Evolutionary conservation across 345 rosid genomes (phyloP).

Genomic region (Acer yangbiense): DNA sequence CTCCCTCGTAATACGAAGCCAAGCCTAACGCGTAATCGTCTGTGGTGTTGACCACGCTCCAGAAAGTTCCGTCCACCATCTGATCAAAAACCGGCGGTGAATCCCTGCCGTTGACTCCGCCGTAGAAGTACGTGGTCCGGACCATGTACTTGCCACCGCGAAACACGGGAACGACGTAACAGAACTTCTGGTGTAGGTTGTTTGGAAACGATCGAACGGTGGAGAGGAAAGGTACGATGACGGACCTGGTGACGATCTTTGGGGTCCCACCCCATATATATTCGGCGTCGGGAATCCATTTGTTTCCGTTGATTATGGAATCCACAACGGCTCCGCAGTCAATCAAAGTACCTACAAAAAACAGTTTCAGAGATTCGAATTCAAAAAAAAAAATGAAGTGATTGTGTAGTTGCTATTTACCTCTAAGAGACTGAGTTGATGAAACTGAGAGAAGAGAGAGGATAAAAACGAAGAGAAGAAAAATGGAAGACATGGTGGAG

Average conservation of each 20-base stretch:
- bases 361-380: background rate
- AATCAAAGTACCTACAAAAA: slow-evolving; percentile 53
- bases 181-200: slow-evolving; percentile 53
- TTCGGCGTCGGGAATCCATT: slow-evolving; percentile 63
- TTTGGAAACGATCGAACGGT: slow-evolving; percentile 84
- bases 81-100: slow-evolving; percentile 89
- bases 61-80: slow-evolving; percentile 82
- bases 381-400: background rate
- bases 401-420: slow-evolving; percentile 25
- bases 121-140: slow-evolving; percentile 79
- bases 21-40: slow-evolving; percentile 55
- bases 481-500: slow-evolving; percentile 30
- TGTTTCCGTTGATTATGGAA: slow-evolving; percentile 41
- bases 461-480: slow-evolving; percentile 25
- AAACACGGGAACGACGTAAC: slow-evolving; percentile 55
- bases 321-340: slow-evolving; percentile 66
- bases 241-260: slow-evolving; percentile 38
- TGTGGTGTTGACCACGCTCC: slow-evolving; percentile 82
- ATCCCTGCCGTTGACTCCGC: slow-evolving; percentile 64
- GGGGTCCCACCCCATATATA: slow-evolving; percentile 52
- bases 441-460: slow-evolving; percentile 42
- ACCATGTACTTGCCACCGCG: slow-evolving; percentile 69
- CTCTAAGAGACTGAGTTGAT: slow-evolving; percentile 42
- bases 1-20: slow-evolving; percentile 73
- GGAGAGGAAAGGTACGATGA: slow-evolving; percentile 38